Percentiles rank a stretch among this genome's conserved stretches.
Conservation (phyloP, 306 rosid genomes). For the Quillaja saponaria region DNA sequence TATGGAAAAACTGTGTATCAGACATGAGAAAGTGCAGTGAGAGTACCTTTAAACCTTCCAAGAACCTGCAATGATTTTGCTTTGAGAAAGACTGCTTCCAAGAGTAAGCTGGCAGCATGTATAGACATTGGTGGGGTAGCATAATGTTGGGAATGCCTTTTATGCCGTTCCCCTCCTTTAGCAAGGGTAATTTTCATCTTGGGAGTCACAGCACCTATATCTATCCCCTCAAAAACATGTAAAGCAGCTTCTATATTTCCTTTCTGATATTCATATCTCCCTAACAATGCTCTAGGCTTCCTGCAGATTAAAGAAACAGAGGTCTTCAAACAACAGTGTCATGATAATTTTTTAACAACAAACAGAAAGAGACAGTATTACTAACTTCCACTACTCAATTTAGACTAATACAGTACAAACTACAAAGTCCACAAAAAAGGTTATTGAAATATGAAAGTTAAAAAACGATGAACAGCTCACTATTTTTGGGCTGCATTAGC, state of each 20-base stretch:
- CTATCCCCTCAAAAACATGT: constrained; percentile 88
- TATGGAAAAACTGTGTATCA: too few relatives aligned
- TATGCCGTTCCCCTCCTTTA: constrained; percentile 49
- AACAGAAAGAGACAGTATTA: background rate
- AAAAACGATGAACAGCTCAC: background rate
- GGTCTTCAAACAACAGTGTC: constrained; percentile 14
- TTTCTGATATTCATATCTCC: constrained; percentile 89
- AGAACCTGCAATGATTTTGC: constrained; percentile 74
- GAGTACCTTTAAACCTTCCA: constrained; percentile 75
- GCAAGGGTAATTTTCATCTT: constrained; percentile 70
- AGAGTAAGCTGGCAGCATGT: constrained; percentile 68
- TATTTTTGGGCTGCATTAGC: too few relatives aligned
- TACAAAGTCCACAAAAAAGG: background rate
- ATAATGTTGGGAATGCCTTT: constrained; percentile 55
- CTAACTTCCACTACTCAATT: background rate
- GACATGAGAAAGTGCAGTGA: background rate
- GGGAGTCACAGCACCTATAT: constrained; percentile 58
- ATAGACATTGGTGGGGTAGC: constrained; percentile 62
- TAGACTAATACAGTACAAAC: background rate
- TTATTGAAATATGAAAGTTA: constrained; percentile 17
- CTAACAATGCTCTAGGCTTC: constrained; percentile 96
- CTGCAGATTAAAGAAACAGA: constrained; percentile 47
- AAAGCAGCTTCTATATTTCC: constrained; percentile 90
- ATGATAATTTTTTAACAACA: constrained; percentile 16
- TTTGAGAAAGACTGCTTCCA: constrained; percentile 85